Conservation (phyloP, 306 rosid species). For the Hippophae tibetana region DNA sequence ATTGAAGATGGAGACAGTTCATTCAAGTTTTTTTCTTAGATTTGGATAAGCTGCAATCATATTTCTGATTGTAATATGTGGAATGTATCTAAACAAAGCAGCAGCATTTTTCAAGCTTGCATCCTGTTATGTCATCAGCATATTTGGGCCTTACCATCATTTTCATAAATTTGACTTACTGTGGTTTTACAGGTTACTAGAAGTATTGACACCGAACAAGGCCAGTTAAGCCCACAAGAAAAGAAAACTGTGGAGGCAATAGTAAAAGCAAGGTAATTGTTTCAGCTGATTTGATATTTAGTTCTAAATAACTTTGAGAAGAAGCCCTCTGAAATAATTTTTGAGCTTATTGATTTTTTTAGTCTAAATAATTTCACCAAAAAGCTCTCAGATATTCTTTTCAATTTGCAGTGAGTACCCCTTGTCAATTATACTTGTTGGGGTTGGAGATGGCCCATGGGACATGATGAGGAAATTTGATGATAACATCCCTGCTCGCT, state of each 20-base stretch:
- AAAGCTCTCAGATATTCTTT: conserved; percentile 7
- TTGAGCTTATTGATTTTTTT: neutral
- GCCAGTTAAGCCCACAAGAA: conserved; percentile 87
- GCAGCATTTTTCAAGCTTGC: too few species aligned
- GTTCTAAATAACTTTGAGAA: neutral
- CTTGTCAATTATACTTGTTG: conserved; percentile 77
- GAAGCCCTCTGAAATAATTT: neutral
- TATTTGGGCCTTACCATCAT: conserved; percentile 1
- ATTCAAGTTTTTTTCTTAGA: too few species aligned
- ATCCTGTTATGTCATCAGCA: neutral
- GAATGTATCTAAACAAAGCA: too few species aligned
- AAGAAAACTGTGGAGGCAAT: conserved; percentile 82
- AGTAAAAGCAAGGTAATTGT: conserved; percentile 76
- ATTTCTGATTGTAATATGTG: too few species aligned
- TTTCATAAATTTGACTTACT: too few species aligned
- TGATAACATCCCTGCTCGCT: conserved; percentile 86
- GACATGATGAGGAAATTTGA: conserved; percentile 91
- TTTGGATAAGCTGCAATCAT: too few species aligned
- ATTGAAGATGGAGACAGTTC: neutral
- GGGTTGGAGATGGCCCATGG: conserved; percentile 99
- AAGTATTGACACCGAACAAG: conserved; percentile 69
- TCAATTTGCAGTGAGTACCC: conserved; percentile 56
- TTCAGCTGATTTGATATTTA: conserved; percentile 7
- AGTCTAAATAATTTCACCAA: neutral
- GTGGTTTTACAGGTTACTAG: conserved; percentile 60